These are phyloP conservation scores for Tetradesmus lagerheimii DNA, from an alignment of 139 green algal species.

Conservation along the genomic window DNA sequence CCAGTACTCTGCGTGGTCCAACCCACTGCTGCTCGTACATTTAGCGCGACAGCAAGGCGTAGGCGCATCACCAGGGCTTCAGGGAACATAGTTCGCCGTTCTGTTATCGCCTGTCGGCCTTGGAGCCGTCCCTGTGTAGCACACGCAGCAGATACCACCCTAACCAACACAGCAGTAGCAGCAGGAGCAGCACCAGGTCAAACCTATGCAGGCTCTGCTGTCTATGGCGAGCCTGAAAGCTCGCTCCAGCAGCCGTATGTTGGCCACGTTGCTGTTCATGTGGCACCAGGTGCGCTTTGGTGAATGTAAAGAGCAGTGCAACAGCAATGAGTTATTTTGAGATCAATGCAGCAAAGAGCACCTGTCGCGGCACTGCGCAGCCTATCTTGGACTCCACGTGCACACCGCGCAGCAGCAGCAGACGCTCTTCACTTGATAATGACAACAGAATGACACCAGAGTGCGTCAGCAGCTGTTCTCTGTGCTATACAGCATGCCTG, in stretches of 20 bases:
- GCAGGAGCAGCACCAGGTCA: background rate
- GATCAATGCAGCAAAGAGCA: background rate
- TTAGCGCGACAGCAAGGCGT: background rate
- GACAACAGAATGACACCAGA: too few species aligned
- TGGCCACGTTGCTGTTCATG: constrained; percentile 9
- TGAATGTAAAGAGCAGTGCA: background rate
- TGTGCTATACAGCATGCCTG: too few species aligned
- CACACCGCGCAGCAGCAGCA: background rate
- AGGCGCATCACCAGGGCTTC: background rate
- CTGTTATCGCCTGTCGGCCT: background rate
- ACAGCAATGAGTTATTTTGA: background rate
- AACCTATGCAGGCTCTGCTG: background rate
- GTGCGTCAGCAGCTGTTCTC: background rate
- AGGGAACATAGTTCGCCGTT: background rate
- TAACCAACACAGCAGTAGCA: background rate
- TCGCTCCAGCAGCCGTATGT: background rate
- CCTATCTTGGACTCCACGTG: background rate
- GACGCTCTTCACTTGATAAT: too few species aligned
- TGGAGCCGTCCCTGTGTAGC: background rate
- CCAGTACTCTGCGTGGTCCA: background rate
- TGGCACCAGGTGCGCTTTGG: background rate
- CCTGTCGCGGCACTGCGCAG: background rate
- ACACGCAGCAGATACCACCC: background rate
- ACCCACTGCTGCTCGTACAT: background rate
- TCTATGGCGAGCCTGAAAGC: background rate